Conservation (phyloP, 2,329 filamentous ascomycete species). For the Fusarium sacchari region DNA sequence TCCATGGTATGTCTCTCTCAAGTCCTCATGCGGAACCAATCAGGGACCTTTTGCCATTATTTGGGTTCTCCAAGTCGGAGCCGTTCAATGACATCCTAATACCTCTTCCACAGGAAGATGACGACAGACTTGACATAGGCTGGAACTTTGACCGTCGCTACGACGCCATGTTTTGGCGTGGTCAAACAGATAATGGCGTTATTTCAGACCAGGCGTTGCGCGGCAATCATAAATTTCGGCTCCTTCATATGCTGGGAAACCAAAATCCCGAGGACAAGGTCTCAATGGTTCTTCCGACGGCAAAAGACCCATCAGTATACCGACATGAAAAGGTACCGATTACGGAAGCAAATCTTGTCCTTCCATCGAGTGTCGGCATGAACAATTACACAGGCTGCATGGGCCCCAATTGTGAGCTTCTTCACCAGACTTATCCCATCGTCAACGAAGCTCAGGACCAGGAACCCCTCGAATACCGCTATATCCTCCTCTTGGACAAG, state of each 20-base stretch:
- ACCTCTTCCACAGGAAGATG: slow-evolving; percentile 61
- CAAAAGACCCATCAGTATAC: slow-evolving; percentile 53
- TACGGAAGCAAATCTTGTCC: slow-evolving; percentile 61
- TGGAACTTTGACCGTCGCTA: slow-evolving; percentile 69
- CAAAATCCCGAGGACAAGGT: slow-evolving; percentile 60
- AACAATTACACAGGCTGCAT: slow-evolving; percentile 67
- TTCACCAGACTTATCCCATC: slow-evolving; percentile 47
- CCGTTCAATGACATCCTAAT: slow-evolving; percentile 83
- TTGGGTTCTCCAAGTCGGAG: slow-evolving; percentile 77
- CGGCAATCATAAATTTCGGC: slow-evolving; percentile 74
- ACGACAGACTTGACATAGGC: slow-evolving; percentile 55
- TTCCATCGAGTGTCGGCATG: slow-evolving; percentile 69
- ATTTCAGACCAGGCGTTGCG: slow-evolving; percentile 66
- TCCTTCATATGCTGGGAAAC: slow-evolving; percentile 75
- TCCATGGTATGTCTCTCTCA: slow-evolving; percentile 78
- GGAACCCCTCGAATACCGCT: slow-evolving; percentile 72
- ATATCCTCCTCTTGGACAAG: slow-evolving; percentile 77
- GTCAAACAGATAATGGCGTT: slow-evolving; percentile 68
- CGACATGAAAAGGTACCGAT: slow-evolving; percentile 65
- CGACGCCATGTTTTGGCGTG: slow-evolving; percentile 78
- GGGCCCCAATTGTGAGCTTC: slow-evolving; percentile 50
- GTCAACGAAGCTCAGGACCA: slow-evolving; percentile 52
- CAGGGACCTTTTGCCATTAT: slow-evolving; percentile 75
- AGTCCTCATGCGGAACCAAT: slow-evolving; percentile 70
- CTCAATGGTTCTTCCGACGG: slow-evolving; percentile 65